Conservation (phyloP, 768 basidiomycete genomes). For the Cyclocybe cylindracea region DNA sequence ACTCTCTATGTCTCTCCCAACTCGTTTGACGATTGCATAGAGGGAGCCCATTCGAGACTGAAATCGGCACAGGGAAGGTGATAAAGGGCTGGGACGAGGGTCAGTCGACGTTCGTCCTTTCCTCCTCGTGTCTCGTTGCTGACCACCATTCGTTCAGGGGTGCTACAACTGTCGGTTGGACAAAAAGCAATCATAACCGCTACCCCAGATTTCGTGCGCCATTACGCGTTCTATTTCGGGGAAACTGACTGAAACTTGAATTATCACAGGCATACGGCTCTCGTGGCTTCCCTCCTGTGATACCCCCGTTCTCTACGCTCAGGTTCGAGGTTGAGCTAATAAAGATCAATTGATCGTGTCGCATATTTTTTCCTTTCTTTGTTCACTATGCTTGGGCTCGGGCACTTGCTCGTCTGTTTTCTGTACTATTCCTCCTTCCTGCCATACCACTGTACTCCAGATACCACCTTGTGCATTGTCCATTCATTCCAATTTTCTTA, state of each 20-base stretch:
- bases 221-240: conserved; percentile 8
- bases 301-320: conserved; percentile 75
- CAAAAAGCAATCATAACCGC: conserved; percentile 68
- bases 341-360: conserved; percentile 40
- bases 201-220: conserved; percentile 77
- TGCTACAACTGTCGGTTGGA: conserved; percentile 75
- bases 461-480: conserved; percentile 20
- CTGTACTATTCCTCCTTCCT: conserved; percentile 2
- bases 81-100: conserved; percentile 94
- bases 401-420: conserved; percentile 12
- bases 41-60: conserved; percentile 58
- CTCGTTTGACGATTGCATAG: conserved; percentile 34
- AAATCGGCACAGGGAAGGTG: conserved; percentile 82
- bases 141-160: conserved; percentile 46
- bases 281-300: conserved; percentile 77
- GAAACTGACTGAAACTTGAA: conserved; percentile 3
- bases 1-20: background rate
- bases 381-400: conserved; percentile 6
- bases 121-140: conserved; percentile 6
- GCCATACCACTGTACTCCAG: conserved; percentile 18
- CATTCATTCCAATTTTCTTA: conserved; percentile 1
- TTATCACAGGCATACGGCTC: conserved; percentile 63
- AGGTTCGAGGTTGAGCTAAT: conserved; percentile 85
- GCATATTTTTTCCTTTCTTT: background rate
- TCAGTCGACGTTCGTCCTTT: conserved; percentile 27